phyloP scores from a whole-genome alignment of 1,139 yeast species.

The Hansenula sp. region DNA sequence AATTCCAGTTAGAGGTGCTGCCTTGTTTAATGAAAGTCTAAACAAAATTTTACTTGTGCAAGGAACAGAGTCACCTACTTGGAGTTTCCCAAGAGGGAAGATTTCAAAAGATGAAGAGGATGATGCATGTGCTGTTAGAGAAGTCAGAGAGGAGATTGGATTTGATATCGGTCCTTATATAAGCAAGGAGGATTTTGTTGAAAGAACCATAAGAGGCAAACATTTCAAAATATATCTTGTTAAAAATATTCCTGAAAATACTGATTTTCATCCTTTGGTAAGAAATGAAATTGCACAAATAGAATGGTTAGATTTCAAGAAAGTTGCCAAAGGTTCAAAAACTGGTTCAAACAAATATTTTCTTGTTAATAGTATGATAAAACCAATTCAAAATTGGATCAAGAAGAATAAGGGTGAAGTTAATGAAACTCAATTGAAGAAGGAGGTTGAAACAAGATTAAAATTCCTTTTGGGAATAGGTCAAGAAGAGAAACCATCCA shows the following conservation, averaged over 20 bases:
- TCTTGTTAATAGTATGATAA: slow-evolving; percentile 55
- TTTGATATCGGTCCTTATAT: slow-evolving; percentile 71
- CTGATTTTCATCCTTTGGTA: slow-evolving; percentile 71
- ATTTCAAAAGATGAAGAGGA: slow-evolving; percentile 92
- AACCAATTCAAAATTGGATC: slow-evolving; percentile 57
- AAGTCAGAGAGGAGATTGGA: slow-evolving; percentile 94
- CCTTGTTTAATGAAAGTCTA: slow-evolving; percentile 69
- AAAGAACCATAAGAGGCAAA: slow-evolving; percentile 78
- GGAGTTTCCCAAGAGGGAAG: slow-evolving; percentile 98
- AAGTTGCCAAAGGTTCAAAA: slow-evolving; percentile 24
- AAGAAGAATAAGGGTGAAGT: slow-evolving; percentile 47
- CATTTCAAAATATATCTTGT: slow-evolving; percentile 82
- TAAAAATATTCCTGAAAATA: slow-evolving; percentile 74
- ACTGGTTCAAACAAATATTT: slow-evolving; percentile 45
- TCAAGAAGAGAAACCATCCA: slow-evolving; percentile 25
- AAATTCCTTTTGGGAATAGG: slow-evolving; percentile 60
- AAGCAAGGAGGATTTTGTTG: slow-evolving; percentile 69
- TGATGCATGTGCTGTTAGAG: slow-evolving; percentile 90
- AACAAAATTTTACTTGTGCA: slow-evolving; percentile 75
- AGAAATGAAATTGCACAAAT: slow-evolving; percentile 81
- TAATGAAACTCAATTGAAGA: slow-evolving; percentile 46
- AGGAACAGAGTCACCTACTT: slow-evolving; percentile 78
- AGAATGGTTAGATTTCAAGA: slow-evolving; percentile 57
- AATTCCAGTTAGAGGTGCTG: slow-evolving; percentile 97
- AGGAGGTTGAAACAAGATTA: slow-evolving; percentile 58